Conservation (phyloP, 2,329 filamentous ascomycete species). For the Xylaria sp. region DNA sequence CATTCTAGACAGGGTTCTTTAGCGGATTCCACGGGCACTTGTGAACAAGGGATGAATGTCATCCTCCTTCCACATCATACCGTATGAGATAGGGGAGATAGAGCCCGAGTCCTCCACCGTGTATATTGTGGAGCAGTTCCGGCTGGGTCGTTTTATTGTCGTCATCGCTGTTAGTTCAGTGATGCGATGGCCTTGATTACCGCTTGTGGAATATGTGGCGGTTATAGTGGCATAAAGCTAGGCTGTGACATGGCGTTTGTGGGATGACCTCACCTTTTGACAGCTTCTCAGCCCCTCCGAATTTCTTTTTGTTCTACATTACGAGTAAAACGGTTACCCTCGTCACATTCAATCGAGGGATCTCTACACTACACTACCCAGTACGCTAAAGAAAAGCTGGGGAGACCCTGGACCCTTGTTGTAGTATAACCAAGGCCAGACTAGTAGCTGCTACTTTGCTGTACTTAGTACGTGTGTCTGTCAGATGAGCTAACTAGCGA, state of each 20-base stretch:
- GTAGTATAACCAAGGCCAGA: slow-evolving; percentile 4
- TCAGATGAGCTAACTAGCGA: slow-evolving; percentile 1
- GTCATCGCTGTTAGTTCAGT: not conserved
- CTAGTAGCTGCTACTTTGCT: not conserved
- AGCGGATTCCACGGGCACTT: slow-evolving; percentile 19
- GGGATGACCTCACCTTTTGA: slow-evolving; percentile 20
- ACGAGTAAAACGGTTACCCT: slow-evolving; percentile 12
- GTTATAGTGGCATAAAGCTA: slow-evolving; percentile 21
- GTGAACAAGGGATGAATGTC: slow-evolving; percentile 2
- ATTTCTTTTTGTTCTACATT: slow-evolving; percentile 10
- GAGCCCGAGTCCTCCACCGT: slow-evolving; percentile 4
- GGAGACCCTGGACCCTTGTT: slow-evolving; percentile 11
- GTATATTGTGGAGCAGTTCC: not conserved
- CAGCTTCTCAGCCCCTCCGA: slow-evolving; percentile 15
- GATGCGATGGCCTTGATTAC: slow-evolving; percentile 7
- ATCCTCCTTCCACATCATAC: slow-evolving; percentile 14
- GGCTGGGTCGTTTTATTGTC: not conserved
- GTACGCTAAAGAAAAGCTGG: slow-evolving; percentile 5
- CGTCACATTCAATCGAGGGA: slow-evolving; percentile 3
- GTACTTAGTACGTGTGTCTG: not conserved
- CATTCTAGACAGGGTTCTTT: slow-evolving; percentile 17
- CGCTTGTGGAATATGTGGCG: slow-evolving; percentile 19
- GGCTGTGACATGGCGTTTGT: slow-evolving; percentile 16
- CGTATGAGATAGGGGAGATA: slow-evolving; percentile 5
- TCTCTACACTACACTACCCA: not conserved